Conservation (phyloP, 805 yeast genomes). For the Barnettozyma sucrosica region DNA sequence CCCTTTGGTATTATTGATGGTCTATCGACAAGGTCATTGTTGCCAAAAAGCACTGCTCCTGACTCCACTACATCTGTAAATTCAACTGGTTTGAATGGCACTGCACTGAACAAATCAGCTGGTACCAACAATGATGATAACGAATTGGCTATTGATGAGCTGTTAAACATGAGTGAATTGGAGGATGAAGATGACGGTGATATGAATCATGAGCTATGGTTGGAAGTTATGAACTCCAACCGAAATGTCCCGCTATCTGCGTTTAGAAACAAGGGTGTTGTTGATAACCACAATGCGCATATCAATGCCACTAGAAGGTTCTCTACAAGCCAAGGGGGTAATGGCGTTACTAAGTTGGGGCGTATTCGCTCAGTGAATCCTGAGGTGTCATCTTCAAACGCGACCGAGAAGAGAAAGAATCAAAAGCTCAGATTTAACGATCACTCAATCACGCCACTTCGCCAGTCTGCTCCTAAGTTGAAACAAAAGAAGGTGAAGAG, state of each 20-base stretch:
- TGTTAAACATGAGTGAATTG: constrained; percentile 81
- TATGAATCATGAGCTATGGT: constrained; percentile 30
- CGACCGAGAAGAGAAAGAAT: constrained; percentile 14
- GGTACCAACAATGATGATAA: constrained; percentile 22
- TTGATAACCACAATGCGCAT: constrained; percentile 25
- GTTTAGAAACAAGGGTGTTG: constrained; percentile 72
- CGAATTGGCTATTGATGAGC: constrained; percentile 63
- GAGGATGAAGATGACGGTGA: constrained; percentile 60
- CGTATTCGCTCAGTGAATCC: not conserved
- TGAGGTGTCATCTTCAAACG: not conserved
- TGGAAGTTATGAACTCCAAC: constrained; percentile 31
- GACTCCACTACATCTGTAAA: not conserved
- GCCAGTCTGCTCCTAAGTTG: constrained; percentile 5
- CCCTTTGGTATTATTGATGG: constrained; percentile 97
- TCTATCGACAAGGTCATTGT: constrained; percentile 75
- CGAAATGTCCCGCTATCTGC: constrained; percentile 80
- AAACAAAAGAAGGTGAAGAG: constrained; percentile 21
- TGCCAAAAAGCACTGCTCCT: constrained; percentile 32
- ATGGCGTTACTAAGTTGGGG: not conserved
- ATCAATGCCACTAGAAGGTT: constrained; percentile 25
- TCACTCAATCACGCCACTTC: constrained; percentile 17
- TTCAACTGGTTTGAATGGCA: constrained; percentile 5
- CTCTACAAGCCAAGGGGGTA: constrained; percentile 8
- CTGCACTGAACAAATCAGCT: not conserved
- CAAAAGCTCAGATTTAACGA: constrained; percentile 15